A percentile compares a stretch with the other conserved stretches of the same genome.
Conservation (phyloP, 2,329 filamentous ascomycete species). For the Alternaria rosae region DNA sequence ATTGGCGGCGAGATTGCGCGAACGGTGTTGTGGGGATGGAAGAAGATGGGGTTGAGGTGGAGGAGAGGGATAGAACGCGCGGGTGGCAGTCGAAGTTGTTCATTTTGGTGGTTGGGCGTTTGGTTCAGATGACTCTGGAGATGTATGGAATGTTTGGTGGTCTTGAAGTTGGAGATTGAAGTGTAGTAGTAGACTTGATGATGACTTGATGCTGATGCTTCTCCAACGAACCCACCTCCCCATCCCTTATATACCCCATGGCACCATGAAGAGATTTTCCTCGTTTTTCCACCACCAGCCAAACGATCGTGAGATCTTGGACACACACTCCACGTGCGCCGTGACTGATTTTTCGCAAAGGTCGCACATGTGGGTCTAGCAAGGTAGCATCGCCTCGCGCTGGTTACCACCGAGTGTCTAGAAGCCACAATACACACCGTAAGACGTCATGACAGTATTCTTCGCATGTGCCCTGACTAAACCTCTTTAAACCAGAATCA, state of each 20-base stretch:
- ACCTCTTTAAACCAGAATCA: background rate
- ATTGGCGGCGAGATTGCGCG: slow-evolving; percentile 23
- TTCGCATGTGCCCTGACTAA: slow-evolving; percentile 8
- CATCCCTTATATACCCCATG: slow-evolving; percentile 20
- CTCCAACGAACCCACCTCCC: background rate
- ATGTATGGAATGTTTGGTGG: background rate
- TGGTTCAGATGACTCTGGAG: slow-evolving; percentile 6
- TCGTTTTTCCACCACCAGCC: background rate
- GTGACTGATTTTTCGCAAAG: slow-evolving; percentile 17
- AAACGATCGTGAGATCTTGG: slow-evolving; percentile 18
- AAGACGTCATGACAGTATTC: slow-evolving; percentile 14
- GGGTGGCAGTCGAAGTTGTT: slow-evolving; percentile 31
- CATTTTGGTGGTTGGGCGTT: slow-evolving; percentile 20
- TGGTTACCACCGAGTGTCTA: background rate
- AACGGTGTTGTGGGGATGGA: slow-evolving; percentile 17
- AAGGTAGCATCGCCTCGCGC: slow-evolving; percentile 2
- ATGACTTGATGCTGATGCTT: slow-evolving; percentile 9
- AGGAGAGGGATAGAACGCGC: slow-evolving; percentile 28
- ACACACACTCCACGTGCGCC: slow-evolving; percentile 15
- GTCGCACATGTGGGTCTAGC: slow-evolving; percentile 19
- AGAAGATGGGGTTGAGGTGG: slow-evolving; percentile 10
- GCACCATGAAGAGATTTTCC: slow-evolving; percentile 10
- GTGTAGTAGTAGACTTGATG: slow-evolving; percentile 5
- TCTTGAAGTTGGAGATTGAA: background rate
- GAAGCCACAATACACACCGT: slow-evolving; percentile 10